Evolutionary conservation across 1,139 yeast species (phyloP).

Genomic region (Yamadazyma buinensis): DNA sequence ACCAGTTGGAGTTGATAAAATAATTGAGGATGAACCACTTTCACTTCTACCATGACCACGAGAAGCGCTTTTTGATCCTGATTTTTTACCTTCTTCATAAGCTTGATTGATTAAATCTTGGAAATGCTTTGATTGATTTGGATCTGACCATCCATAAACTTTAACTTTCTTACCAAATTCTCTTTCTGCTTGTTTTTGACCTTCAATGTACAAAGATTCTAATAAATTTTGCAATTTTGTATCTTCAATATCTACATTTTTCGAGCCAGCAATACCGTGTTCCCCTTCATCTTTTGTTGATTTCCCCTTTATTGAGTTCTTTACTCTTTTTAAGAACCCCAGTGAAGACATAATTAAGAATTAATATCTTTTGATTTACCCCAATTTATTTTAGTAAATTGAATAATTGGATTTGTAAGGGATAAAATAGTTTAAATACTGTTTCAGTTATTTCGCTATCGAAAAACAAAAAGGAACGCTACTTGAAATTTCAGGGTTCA

Average conservation of each 20-base stretch:
- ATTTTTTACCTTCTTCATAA: conserved; percentile 5
- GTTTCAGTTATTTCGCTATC: too few species aligned
- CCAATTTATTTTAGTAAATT: too few species aligned
- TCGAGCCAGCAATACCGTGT: background rate
- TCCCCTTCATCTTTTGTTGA: too few species aligned
- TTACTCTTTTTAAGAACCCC: conserved; percentile 24
- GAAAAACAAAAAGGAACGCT: too few species aligned
- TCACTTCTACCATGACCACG: background rate
- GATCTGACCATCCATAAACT: conserved; percentile 12
- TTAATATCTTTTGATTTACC: too few species aligned
- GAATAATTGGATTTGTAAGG: too few species aligned
- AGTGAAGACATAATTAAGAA: too few species aligned
- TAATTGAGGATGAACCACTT: conserved; percentile 4
- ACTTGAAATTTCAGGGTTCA: too few species aligned
- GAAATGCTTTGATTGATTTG: conserved; percentile 3
- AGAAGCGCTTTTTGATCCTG: background rate
- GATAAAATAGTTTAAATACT: too few species aligned
- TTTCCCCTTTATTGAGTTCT: conserved; percentile 21
- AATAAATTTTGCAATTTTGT: conserved; percentile 7
- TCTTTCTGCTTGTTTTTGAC: conserved; percentile 18
- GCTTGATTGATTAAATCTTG: conserved; percentile 6
- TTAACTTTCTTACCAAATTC: conserved; percentile 12
- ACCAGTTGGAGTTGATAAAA: conserved; percentile 25
- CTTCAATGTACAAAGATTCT: conserved; percentile 22
- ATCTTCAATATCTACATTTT: conserved; percentile 3